These are phyloP conservation scores for Apostasia shenzhenica DNA, from an alignment of 106 monocot genomes.

Conservation along the genomic window DNA sequence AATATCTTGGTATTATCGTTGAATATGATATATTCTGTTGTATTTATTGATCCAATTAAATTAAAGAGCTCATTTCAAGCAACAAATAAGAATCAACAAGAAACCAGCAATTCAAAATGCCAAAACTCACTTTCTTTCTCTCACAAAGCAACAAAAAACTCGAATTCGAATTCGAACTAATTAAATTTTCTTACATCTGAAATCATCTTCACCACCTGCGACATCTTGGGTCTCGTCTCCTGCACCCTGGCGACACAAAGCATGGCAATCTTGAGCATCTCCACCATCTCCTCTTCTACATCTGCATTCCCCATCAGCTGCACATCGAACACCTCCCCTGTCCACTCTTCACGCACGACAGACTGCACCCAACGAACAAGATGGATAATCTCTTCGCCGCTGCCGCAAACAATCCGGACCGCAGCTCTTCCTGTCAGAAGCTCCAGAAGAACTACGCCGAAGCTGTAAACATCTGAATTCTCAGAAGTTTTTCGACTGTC, in stretches of 20 bases:
- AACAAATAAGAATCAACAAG: no score
- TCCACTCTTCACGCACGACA: conserved; percentile 88
- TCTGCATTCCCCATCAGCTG: conserved; percentile 56
- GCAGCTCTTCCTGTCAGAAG: conserved; percentile 49
- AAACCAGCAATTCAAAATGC: no score
- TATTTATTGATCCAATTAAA: no score
- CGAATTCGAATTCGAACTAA: no score
- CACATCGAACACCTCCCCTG: conserved; percentile 76
- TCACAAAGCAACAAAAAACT: no score
- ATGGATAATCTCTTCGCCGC: conserved; percentile 35
- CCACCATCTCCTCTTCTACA: conserved; percentile 75
- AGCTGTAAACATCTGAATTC: conserved; percentile 48
- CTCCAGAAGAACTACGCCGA: conserved; percentile 56
- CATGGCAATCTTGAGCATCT: conserved; percentile 76
- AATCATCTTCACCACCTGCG: conserved; percentile 51
- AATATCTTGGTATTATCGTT: no score
- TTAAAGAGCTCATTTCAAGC: no score
- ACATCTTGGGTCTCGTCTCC: conserved; percentile 43
- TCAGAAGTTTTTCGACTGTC: conserved; percentile 20
- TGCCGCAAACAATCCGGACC: conserved; percentile 15
- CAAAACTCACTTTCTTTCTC: no score
- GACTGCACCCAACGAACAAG: conserved; percentile 68
- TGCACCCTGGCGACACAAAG: conserved; percentile 52
- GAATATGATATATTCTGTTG: no score
- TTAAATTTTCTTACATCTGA: conserved; percentile 24